Evolutionary conservation across 306 rosid species (phyloP).

Genomic region (Begonia loranthoides): DNA sequence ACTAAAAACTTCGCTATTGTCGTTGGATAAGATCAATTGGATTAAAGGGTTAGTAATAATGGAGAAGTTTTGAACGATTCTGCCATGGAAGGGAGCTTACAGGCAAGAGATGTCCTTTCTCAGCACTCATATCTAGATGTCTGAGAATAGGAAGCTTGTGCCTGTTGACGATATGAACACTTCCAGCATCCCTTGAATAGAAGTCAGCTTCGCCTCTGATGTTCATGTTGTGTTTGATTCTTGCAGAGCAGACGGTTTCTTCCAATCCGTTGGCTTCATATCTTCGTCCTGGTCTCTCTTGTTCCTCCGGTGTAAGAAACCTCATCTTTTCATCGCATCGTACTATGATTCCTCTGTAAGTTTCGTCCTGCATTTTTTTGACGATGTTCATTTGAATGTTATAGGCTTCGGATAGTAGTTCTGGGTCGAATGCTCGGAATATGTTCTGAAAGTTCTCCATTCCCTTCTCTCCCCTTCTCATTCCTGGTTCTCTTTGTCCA

Average conservation of each 20-base stretch:
- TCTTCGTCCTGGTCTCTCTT: constrained; percentile 2
- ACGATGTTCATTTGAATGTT: constrained; percentile 8
- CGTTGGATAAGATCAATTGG: neutral
- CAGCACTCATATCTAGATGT: constrained; percentile 14
- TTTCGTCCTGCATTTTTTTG: constrained; percentile 7
- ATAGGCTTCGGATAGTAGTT: constrained; percentile 13
- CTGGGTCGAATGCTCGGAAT: constrained; percentile 5
- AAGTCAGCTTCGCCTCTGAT: constrained; percentile 10
- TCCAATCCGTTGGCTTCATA: constrained; percentile 7
- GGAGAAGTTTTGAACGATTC: no score
- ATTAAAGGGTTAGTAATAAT: neutral
- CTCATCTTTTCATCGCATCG: constrained; percentile 10
- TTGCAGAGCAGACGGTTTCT: constrained; percentile 13
- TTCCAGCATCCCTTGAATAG: constrained; percentile 7
- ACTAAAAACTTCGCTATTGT: neutral
- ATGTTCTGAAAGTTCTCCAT: constrained; percentile 1
- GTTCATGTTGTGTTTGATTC: constrained; percentile 14
- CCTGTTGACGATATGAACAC: constrained; percentile 11
- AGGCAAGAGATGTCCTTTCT: constrained; percentile 15
- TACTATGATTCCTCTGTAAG: constrained; percentile 4
- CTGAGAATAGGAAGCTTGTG: constrained; percentile 14
- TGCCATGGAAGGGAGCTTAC: constrained; percentile 1
- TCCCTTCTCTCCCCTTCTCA: neutral
- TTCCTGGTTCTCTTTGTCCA: constrained; percentile 4
- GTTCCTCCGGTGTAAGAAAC: constrained; percentile 7